These are phyloP conservation scores for Aristolochia fimbriata DNA, from an alignment of 164 flowering plant species.

Conservation along the genomic window DNA sequence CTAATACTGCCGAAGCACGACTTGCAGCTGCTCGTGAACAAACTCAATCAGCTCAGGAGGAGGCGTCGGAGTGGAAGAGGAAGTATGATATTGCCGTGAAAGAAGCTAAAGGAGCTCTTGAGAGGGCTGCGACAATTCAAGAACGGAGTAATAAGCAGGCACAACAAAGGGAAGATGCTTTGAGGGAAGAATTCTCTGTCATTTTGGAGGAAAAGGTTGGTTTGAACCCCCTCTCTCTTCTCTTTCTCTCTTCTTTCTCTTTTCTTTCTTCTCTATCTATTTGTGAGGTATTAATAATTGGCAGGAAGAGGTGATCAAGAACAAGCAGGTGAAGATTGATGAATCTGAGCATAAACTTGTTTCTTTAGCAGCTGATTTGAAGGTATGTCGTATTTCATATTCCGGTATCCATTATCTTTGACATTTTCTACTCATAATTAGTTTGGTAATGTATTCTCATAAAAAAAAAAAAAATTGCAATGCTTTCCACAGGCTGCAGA, in stretches of 20 bases:
- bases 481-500: constrained; percentile 59
- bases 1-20: constrained; percentile 85
- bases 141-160: constrained; percentile 60
- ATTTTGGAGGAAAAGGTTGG: constrained; percentile 67
- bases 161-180: constrained; percentile 72
- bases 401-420: too few species aligned
- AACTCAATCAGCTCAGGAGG: constrained; percentile 79
- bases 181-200: constrained; percentile 58
- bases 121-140: constrained; percentile 81
- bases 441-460: too few species aligned
- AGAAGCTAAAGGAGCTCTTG: constrained; percentile 84
- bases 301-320: constrained; percentile 82
- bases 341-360: constrained; percentile 73
- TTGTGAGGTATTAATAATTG: background rate
- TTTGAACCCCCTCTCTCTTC: constrained; percentile 1
- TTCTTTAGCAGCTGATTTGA: constrained; percentile 60
- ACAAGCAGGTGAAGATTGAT: constrained; percentile 60
- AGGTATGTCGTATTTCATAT: constrained; percentile 29
- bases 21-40: constrained; percentile 88
- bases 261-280: constrained; percentile 1
- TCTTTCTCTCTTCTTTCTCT: background rate
- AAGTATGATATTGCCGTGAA: constrained; percentile 77
- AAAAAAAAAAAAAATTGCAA: too few species aligned
- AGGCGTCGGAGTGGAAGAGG: constrained; percentile 89
- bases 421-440: background rate